Percentiles rank a stretch among this genome's conserved stretches.
These are phyloP conservation scores for Mortierella sp. DNA, from an alignment of 371 early-diverging fungal genomes.

Conservation along the genomic window DNA sequence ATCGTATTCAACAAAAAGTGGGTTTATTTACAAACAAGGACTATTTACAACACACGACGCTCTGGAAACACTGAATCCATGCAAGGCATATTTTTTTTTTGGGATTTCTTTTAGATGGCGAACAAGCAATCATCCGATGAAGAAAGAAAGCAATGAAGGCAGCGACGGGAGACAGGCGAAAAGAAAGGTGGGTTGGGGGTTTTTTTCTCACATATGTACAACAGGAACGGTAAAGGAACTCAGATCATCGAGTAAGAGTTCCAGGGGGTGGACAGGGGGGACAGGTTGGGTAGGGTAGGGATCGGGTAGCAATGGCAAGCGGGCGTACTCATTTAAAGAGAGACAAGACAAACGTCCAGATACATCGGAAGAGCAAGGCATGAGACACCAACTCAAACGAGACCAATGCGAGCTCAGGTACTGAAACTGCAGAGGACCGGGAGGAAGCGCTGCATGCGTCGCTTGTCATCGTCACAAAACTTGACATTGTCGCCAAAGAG, in stretches of 20 bases:
- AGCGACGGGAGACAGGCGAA: background rate
- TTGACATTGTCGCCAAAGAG: slow-evolving; percentile 58
- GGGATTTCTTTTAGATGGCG: background rate
- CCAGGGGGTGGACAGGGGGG: background rate
- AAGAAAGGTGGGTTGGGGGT: background rate
- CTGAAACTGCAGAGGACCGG: slow-evolving; percentile 52
- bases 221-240: slow-evolving; percentile 10
- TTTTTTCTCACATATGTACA: slow-evolving; percentile 13
- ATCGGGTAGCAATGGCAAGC: background rate
- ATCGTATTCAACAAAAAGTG: background rate
- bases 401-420: slow-evolving; percentile 14
- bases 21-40: slow-evolving; percentile 15
- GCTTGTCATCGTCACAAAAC: slow-evolving; percentile 56
- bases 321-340: background rate
- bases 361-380: background rate
- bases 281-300: background rate
- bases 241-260: background rate
- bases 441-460: slow-evolving; percentile 55
- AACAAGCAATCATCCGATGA: background rate
- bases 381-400: background rate
- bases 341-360: background rate
- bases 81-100: slow-evolving; percentile 10
- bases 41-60: slow-evolving; percentile 21
- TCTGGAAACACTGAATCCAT: slow-evolving; percentile 46
- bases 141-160: background rate